Evolutionary conservation across 148 eudicot genomes (phyloP).

Genomic region (Rhododendron ovatum): DNA sequence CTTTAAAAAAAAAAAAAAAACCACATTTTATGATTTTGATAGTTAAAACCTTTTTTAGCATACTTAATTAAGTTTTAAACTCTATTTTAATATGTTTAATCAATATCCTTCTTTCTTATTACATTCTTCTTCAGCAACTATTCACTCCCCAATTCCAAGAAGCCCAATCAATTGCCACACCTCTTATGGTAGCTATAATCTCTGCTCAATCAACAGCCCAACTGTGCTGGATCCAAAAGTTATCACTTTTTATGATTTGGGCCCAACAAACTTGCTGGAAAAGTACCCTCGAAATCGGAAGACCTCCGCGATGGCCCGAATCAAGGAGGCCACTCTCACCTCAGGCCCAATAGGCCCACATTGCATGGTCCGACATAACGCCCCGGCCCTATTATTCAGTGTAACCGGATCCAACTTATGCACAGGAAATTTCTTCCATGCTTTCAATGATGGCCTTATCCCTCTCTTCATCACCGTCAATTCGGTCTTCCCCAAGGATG

Average conservation of each 20-base stretch:
- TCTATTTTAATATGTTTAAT: too few relatives aligned
- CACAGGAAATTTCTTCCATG: constrained; percentile 63
- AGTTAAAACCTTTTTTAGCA: too few relatives aligned
- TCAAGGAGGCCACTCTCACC: constrained; percentile 40
- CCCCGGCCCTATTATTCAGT: constrained; percentile 56
- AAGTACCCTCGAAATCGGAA: constrained; percentile 46
- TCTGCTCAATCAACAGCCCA: constrained; percentile 41
- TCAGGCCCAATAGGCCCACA: constrained; percentile 20
- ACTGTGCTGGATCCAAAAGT: constrained; percentile 24
- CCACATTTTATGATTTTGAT: too few relatives aligned
- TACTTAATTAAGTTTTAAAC: too few relatives aligned
- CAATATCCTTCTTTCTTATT: neutral
- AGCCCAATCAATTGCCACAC: constrained; percentile 40
- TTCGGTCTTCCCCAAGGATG: constrained; percentile 27
- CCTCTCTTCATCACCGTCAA: constrained; percentile 55
- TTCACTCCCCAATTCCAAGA: neutral
- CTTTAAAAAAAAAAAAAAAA: too few relatives aligned
- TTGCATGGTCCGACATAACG: constrained; percentile 37
- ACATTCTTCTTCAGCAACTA: neutral
- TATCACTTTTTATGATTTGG: constrained; percentile 10
- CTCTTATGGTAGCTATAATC: constrained; percentile 30
- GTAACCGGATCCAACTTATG: constrained; percentile 25
- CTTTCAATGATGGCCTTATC: constrained; percentile 53
- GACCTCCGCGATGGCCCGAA: constrained; percentile 26
- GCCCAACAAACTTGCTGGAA: constrained; percentile 13